Conservation (phyloP, 164 flowering plant species). For the Protea cynaroides region DNA sequence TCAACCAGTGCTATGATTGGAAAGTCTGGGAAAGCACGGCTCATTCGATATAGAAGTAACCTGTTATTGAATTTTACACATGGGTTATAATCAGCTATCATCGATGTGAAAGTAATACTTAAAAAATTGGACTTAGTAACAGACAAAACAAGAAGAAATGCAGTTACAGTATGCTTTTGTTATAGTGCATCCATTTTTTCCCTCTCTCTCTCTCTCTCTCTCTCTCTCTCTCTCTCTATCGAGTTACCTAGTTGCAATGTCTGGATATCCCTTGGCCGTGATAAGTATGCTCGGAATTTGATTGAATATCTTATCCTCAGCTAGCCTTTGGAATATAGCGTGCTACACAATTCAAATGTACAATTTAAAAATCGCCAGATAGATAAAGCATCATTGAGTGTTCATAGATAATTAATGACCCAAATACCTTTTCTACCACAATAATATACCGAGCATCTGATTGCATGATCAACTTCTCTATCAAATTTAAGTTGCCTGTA, state of each 20-base stretch:
- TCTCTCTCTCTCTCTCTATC: not conserved
- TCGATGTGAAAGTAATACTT: too few relatives aligned
- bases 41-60: slow-evolving; percentile 77
- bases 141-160: not conserved
- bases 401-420: not conserved
- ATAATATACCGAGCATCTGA: slow-evolving; percentile 88
- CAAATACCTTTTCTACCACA: slow-evolving; percentile 83
- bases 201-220: not conserved
- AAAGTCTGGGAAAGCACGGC: slow-evolving; percentile 57
- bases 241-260: slow-evolving; percentile 85
- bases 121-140: not conserved
- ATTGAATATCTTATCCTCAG: slow-evolving; percentile 80
- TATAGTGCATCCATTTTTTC: too few relatives aligned
- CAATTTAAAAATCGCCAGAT: not conserved
- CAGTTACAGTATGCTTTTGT: not conserved
- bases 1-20: slow-evolving; percentile 84
- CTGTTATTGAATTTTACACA: slow-evolving; percentile 26
- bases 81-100: not conserved
- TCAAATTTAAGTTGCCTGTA: slow-evolving; percentile 65
- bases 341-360: slow-evolving; percentile 40
- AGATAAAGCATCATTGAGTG: not conserved
- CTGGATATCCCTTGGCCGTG: slow-evolving; percentile 98
- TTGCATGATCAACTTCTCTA: slow-evolving; percentile 46
- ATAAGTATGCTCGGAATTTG: slow-evolving; percentile 85
- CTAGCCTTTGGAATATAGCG: slow-evolving; percentile 89